Evolutionary conservation across 345 rosid genomes (phyloP).

Genomic region (Lumnitzera racemosa): DNA sequence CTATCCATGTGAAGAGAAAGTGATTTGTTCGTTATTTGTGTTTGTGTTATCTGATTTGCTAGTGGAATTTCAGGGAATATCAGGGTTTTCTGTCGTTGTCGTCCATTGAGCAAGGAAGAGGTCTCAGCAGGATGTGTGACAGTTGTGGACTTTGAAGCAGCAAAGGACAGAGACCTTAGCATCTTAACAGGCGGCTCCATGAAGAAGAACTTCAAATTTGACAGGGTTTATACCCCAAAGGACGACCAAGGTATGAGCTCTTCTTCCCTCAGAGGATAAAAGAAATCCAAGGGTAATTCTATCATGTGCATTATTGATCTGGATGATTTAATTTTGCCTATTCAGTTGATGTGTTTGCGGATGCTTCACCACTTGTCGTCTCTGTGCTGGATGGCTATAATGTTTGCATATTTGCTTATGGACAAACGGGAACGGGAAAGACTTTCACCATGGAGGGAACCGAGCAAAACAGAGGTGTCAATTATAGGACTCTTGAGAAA

Average conservation of each 20-base stretch:
- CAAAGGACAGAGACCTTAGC: slow-evolving; percentile 85
- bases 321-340: slow-evolving; percentile 6
- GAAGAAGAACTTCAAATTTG: slow-evolving; percentile 74
- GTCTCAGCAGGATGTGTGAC: slow-evolving; percentile 46
- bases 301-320: not conserved
- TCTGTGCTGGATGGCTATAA: slow-evolving; percentile 96
- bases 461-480: slow-evolving; percentile 79
- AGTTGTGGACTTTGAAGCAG: slow-evolving; percentile 68
- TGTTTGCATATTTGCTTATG: slow-evolving; percentile 95
- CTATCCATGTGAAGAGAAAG: no score
- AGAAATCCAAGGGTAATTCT: no score
- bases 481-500: slow-evolving; percentile 82
- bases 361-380: slow-evolving; percentile 81
- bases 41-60: no score
- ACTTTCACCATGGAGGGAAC: slow-evolving; percentile 99
- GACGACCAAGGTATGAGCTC: slow-evolving; percentile 72
- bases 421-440: slow-evolving; percentile 98
- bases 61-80: slow-evolving; percentile 64
- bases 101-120: slow-evolving; percentile 74
- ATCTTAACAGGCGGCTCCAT: slow-evolving; percentile 51
- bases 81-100: slow-evolving; percentile 93
- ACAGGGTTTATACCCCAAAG: slow-evolving; percentile 74
- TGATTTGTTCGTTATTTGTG: not conserved
- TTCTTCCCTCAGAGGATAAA: not conserved
- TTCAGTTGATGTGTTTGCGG: slow-evolving; percentile 84